Evolutionary conservation across 495 filamentous ascomycete genomes (phyloP).

Genomic region (Friedmanniomyces simplex): DNA sequence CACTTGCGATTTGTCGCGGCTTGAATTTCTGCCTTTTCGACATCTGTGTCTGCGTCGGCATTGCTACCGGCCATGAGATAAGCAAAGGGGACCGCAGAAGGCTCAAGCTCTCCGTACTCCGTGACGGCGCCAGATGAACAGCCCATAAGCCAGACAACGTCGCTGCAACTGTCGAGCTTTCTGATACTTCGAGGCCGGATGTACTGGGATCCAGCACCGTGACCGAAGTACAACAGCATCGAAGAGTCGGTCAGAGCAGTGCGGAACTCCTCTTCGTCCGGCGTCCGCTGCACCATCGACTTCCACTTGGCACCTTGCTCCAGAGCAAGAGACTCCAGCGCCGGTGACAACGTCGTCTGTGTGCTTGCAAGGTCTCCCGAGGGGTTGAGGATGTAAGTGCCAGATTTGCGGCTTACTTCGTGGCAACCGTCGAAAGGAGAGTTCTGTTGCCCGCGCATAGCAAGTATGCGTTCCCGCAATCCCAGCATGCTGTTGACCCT

Average conservation of each 20-base stretch:
- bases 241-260: constrained; percentile 46
- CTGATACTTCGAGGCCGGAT: constrained; percentile 71
- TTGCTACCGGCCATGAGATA: constrained; percentile 70
- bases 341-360: constrained; percentile 56
- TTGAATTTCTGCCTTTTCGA: not conserved
- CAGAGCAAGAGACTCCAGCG: constrained; percentile 41
- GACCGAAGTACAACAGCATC: constrained; percentile 85
- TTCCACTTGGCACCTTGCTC: constrained; percentile 42
- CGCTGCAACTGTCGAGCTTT: constrained; percentile 59
- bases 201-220: constrained; percentile 91
- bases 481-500: constrained; percentile 74
- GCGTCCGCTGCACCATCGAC: constrained; percentile 50
- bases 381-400: constrained; percentile 83
- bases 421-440: constrained; percentile 39
- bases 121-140: constrained; percentile 70
- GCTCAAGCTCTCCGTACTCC: constrained; percentile 79
- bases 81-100: constrained; percentile 76
- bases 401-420: constrained; percentile 47
- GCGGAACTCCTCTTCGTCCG: constrained; percentile 68
- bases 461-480: constrained; percentile 57
- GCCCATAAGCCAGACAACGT: constrained; percentile 83
- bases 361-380: constrained; percentile 71
- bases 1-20: constrained; percentile 31
- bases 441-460: constrained; percentile 12
- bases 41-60: not conserved